phyloP scores from a whole-genome alignment of 352 stramenopile species.

The Peronospora farinosa region DNA sequence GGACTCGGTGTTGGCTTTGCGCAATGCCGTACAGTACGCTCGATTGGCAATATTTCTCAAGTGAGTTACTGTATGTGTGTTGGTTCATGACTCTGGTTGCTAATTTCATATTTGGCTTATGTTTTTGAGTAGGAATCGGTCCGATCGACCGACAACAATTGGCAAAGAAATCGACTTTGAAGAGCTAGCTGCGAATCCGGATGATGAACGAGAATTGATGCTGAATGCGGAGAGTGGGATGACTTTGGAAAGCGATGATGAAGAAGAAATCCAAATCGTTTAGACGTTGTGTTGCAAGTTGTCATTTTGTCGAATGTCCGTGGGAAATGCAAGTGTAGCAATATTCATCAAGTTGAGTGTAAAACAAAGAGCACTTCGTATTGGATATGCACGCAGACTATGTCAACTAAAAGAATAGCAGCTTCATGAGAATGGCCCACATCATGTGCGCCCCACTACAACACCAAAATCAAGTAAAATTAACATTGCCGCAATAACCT shows the following conservation, averaged over 20 bases:
- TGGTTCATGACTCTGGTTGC: background rate
- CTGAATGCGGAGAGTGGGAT: constrained; percentile 45
- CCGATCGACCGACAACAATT: constrained; percentile 35
- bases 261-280: constrained; percentile 28
- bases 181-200: constrained; percentile 28
- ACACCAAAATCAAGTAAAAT: constrained; percentile 8
- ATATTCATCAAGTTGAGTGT: constrained; percentile 3
- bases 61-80: constrained; percentile 18
- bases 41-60: constrained; percentile 82
- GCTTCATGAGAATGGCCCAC: constrained; percentile 81
- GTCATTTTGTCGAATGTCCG: background rate
- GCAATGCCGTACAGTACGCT: constrained; percentile 76
- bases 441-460: constrained; percentile 66
- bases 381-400: constrained; percentile 18
- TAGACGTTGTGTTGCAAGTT: constrained; percentile 15
- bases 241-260: constrained; percentile 30
- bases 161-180: constrained; percentile 66
- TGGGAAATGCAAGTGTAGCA: background rate
- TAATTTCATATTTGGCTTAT: constrained; percentile 1
- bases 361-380: constrained; percentile 14
- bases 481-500: background rate
- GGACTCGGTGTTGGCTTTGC: constrained; percentile 67
- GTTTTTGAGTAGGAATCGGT: constrained; percentile 41
- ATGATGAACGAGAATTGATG: constrained; percentile 46
- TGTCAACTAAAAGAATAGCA: constrained; percentile 73